Conservation (phyloP, 371 early-diverging fungal species). For the Dinochytrium kinnereticum region DNA sequence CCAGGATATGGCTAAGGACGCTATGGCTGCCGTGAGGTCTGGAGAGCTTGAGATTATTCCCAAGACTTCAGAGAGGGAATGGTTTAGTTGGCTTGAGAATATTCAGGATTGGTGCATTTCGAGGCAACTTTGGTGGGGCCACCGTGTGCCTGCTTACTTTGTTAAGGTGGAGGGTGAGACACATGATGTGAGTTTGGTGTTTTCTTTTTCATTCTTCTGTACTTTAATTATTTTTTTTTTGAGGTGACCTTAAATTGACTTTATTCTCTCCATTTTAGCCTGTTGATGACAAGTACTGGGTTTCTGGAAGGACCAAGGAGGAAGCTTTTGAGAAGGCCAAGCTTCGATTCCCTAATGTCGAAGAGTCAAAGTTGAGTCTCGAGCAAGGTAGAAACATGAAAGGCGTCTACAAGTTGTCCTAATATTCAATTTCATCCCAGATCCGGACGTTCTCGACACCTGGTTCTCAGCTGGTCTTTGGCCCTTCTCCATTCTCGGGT, state of each 20-base stretch:
- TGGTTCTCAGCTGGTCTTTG: conserved; percentile 99
- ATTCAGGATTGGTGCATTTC: conserved; percentile 99
- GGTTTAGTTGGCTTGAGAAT: conserved; percentile 97
- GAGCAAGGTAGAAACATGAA: conserved; percentile 42
- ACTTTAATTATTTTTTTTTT: conserved; percentile 4
- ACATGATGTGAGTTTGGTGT: conserved; percentile 46
- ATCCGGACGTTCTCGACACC: conserved; percentile 99
- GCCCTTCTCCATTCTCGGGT: conserved; percentile 98
- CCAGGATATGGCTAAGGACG: conserved; percentile 87
- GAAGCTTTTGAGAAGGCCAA: conserved; percentile 81
- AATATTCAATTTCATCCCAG: conserved; percentile 74
- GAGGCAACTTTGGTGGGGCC: conserved; percentile 99
- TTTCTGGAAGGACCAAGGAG: conserved; percentile 81
- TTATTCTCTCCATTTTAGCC: conserved; percentile 24
- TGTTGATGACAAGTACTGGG: conserved; percentile 80
- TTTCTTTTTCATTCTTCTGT: not conserved
- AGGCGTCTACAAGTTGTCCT: not conserved
- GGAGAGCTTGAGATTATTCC: conserved; percentile 92
- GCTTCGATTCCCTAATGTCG: conserved; percentile 63
- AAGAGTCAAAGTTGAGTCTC: conserved; percentile 39
- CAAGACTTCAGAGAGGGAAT: conserved; percentile 88
- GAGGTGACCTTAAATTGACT: not conserved
- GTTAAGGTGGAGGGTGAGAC: conserved; percentile 76
- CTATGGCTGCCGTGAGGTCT: conserved; percentile 84
- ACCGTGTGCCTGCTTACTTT: conserved; percentile 98